Evolutionary conservation across 148 eudicot genomes (phyloP).

Genomic region (Chenopodium berlandieri): DNA sequence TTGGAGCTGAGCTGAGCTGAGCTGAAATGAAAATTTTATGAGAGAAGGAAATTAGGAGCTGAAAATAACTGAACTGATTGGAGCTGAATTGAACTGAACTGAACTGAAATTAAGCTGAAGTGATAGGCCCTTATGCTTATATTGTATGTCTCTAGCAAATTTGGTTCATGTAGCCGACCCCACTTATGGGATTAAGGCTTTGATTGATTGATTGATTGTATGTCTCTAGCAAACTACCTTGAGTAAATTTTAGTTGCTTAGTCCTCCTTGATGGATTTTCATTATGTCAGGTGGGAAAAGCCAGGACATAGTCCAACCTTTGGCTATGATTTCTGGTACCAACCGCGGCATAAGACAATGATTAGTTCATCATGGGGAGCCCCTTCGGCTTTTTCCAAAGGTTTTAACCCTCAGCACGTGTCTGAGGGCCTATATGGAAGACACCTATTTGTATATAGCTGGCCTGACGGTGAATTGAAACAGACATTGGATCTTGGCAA

Average conservation of each 20-base stretch:
- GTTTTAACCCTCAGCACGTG: conserved; percentile 90
- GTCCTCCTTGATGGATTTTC: neutral
- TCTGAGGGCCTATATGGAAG: conserved; percentile 91
- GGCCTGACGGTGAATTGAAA: conserved; percentile 93
- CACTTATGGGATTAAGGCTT: too few species aligned
- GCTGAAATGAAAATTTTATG: too few species aligned
- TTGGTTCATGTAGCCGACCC: too few species aligned
- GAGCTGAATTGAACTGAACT: too few species aligned
- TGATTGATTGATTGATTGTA: neutral
- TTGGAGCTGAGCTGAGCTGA: too few species aligned
- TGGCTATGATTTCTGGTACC: conserved; percentile 99
- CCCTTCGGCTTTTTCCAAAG: conserved; percentile 85
- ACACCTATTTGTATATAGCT: conserved; percentile 84
- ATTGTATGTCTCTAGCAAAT: too few species aligned
- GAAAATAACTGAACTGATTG: too few species aligned
- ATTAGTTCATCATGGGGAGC: conserved; percentile 99
- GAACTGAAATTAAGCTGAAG: too few species aligned
- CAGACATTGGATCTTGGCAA: conserved; percentile 92
- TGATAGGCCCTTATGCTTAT: too few species aligned
- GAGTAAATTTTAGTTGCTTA: neutral
- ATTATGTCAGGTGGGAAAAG: conserved; percentile 83
- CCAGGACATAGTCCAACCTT: conserved; percentile 88
- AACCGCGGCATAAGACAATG: conserved; percentile 94
- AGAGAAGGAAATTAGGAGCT: too few species aligned
- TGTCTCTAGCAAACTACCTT: neutral